Evolutionary conservation across 176 grass and related monocot genomes (phyloP), one percentile per base, ranked within the genome.

Genomic region (Musa acuminata): DNA sequence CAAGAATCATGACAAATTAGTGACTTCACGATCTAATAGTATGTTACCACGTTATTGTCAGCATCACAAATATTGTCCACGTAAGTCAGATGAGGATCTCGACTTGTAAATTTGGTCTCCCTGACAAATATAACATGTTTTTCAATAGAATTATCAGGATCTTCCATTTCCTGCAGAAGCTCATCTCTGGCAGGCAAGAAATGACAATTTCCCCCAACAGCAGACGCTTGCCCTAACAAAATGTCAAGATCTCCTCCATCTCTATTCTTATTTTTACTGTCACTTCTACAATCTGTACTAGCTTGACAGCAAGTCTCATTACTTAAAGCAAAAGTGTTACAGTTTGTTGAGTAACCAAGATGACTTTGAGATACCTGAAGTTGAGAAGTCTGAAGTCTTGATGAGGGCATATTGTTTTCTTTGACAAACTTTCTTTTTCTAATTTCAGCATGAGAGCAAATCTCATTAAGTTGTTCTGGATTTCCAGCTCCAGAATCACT

Each of bases 21-120:
- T 49, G 9, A 11, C 35, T 43, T 51, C 9, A 35, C 10, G 13
- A 67, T 29, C 8, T 43, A 29, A 50, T 50, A 49, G 29, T 69
- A 50, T 19, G 20, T 78, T 71, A 80, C 83, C 76, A 20, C 17
- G 24, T 70, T 82, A 20, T 82, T 72, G 75, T 67, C 78, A 71
- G 11, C 68, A 80, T 74, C 53, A 74, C 35, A 80, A 63, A 49
- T 49, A 87, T 7, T 80, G n/a, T 87, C 79, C 62, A 74, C 55
- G 52, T 59, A 67, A 2, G 24, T 25, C 7, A 80, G 80, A 9
- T 62, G 54, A 19, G 53, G 77, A 82, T 70, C 64, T 59, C 26
- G 13, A 69, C 77, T 22, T 77, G 7, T n/a, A 50, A 59, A 64
- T 11, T 82, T 78, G 26, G 55, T 83, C 82, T 64, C 64, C 64